A percentile compares a stretch with the other conserved stretches of the same genome.
Conservation (phyloP, 2,329 filamentous ascomycete species). For the Exophiala aquamarina region DNA sequence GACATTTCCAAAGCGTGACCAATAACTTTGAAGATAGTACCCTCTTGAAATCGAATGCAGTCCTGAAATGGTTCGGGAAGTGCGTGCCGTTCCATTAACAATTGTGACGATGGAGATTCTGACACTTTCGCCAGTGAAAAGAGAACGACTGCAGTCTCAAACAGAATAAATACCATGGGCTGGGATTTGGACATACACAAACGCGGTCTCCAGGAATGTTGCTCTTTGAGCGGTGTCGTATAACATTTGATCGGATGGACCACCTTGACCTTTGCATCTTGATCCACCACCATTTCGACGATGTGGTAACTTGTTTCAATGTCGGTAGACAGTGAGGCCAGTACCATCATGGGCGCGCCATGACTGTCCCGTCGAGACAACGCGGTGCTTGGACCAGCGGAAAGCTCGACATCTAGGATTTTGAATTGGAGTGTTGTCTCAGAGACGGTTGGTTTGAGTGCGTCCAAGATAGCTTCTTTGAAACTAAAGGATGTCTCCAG, state of each 20-base stretch:
- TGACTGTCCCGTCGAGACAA: slow-evolving; percentile 39
- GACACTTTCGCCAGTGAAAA: slow-evolving; percentile 68
- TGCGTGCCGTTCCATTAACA: slow-evolving; percentile 66
- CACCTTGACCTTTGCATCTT: slow-evolving; percentile 59
- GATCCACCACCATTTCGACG: slow-evolving; percentile 67
- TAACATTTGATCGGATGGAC: slow-evolving; percentile 69
- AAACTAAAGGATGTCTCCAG: slow-evolving; percentile 71
- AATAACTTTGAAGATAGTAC: slow-evolving; percentile 49
- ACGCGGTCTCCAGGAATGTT: slow-evolving; percentile 54
- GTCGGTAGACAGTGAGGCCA: slow-evolving; percentile 58
- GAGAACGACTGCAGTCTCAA: slow-evolving; percentile 75
- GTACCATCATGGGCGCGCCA: slow-evolving; percentile 54
- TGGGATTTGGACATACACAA: slow-evolving; percentile 76
- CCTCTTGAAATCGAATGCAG: slow-evolving; percentile 71
- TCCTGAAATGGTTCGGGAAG: slow-evolving; percentile 76
- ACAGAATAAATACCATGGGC: slow-evolving; percentile 78
- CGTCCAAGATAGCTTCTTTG: slow-evolving; percentile 61
- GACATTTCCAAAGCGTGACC: slow-evolving; percentile 50
- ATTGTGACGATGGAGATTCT: slow-evolving; percentile 73
- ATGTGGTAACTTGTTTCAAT: slow-evolving; percentile 67
- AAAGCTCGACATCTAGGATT: slow-evolving; percentile 68
- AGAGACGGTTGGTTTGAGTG: slow-evolving; percentile 50
- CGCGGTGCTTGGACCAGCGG: slow-evolving; percentile 21
- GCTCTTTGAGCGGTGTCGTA: slow-evolving; percentile 48
- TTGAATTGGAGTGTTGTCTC: slow-evolving; percentile 54